Percentiles rank a stretch among this genome's conserved stretches.
Conservation (phyloP, 78 protist genomes). For the Polysphondylium violaceum region DNA sequence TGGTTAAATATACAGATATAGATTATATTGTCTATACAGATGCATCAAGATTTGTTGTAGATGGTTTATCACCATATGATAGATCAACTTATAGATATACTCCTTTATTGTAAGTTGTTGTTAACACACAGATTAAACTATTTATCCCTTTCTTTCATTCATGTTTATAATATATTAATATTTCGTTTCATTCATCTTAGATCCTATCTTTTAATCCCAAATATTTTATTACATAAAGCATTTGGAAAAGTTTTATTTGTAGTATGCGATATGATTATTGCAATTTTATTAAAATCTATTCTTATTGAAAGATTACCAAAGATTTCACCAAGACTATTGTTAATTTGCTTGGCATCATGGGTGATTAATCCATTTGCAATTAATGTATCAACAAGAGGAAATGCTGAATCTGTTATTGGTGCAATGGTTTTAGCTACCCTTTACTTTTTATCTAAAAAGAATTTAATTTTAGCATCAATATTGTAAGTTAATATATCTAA, state of each 20-base stretch:
- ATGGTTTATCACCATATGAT: constrained; percentile 94
- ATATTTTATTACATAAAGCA: constrained; percentile 63
- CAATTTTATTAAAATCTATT: constrained; percentile 47
- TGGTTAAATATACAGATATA: constrained; percentile 97
- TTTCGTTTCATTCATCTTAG: constrained; percentile 20
- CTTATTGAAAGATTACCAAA: constrained; percentile 41
- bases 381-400: constrained; percentile 97
- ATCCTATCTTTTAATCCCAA: constrained; percentile 90
- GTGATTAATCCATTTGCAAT: constrained; percentile 92
- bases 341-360: constrained; percentile 80
- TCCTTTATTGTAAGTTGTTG: constrained; percentile 87
- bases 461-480: constrained; percentile 46
- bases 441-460: constrained; percentile 42
- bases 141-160: not conserved
- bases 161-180: not conserved
- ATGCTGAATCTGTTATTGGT: constrained; percentile 93
- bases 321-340: constrained; percentile 16
- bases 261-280: constrained; percentile 87
- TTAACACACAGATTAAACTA: not conserved
- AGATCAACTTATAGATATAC: constrained; percentile 96
- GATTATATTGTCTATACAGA: constrained; percentile 97
- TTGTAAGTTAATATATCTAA: constrained; percentile 29
- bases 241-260: constrained; percentile 95
- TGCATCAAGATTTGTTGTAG: constrained; percentile 87
- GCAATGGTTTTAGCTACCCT: constrained; percentile 86